Conservation (phyloP, 176 grass and related monocot genomes). For the Chloris gayana region DNA sequence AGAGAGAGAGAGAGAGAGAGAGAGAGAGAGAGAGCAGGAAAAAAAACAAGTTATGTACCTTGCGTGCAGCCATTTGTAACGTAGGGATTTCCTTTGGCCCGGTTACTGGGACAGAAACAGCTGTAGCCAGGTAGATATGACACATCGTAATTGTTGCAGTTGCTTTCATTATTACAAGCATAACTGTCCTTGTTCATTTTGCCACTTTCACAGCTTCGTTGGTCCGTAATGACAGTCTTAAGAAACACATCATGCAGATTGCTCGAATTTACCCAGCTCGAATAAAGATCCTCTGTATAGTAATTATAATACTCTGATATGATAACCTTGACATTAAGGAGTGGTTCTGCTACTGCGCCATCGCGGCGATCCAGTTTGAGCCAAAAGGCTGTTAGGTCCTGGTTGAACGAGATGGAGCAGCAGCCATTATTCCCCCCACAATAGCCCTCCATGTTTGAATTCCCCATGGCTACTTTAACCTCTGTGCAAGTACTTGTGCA, state of each 20-base stretch:
- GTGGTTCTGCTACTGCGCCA: background rate
- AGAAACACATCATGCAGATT: accelerated
- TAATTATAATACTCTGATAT: accelerated
- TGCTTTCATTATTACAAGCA: background rate
- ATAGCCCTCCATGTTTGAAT: no score
- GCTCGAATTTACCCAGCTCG: background rate
- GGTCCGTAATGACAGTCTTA: background rate
- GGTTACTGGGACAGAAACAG: no score
- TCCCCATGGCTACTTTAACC: no score
- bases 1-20: no score
- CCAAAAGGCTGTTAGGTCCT: no score
- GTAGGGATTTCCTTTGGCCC: background rate
- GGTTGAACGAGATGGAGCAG: no score
- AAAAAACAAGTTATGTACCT: background rate
- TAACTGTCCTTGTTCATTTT: background rate
- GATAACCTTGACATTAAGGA: background rate
- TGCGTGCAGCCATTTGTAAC: background rate
- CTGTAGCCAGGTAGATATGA: accelerated
- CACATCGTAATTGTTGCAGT: background rate
- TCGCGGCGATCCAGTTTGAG: background rate
- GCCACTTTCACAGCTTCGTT: background rate
- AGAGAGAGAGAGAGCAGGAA: no score
- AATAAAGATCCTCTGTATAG: background rate
- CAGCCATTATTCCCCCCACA: no score
- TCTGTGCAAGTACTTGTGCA: background rate